Evolutionary conservation across 257 asterid genomes (phyloP).

Genomic region (Solanum lignicaule): DNA sequence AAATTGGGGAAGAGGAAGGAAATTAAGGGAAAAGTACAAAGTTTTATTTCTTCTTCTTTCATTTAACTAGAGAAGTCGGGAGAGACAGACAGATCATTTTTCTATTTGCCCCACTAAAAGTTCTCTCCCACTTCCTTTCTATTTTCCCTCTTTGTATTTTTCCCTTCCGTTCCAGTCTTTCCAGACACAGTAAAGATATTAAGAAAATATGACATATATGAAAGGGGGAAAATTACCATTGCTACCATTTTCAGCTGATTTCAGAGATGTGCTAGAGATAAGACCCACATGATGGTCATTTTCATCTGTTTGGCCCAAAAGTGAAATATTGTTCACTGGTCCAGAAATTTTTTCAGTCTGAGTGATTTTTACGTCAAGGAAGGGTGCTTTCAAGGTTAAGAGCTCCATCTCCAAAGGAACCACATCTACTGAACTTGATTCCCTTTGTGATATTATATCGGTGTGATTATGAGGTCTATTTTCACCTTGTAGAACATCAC

Average conservation of each 20-base stretch:
- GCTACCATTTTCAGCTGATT: background rate
- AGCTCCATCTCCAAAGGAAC: background rate
- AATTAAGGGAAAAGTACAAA: background rate
- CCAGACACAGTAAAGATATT: background rate
- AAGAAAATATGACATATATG: background rate
- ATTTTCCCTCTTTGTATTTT: background rate
- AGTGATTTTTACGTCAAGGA: background rate
- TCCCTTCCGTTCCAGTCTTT: background rate
- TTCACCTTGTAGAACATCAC: background rate
- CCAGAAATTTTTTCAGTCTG: background rate
- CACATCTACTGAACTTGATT: background rate
- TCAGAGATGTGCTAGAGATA: background rate
- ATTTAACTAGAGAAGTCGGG: background rate
- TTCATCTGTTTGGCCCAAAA: background rate
- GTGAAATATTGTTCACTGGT: background rate
- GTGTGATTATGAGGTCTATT: background rate
- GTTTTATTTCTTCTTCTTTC: background rate
- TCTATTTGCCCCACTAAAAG: background rate
- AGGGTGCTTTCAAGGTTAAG: background rate
- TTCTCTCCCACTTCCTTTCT: background rate
- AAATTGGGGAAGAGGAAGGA: background rate
- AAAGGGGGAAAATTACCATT: background rate
- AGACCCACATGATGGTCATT: background rate
- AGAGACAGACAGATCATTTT: background rate
- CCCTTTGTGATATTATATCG: background rate